phyloP scores from a whole-genome alignment of 306 rosid species.

The Cucurbita ficifolia region DNA sequence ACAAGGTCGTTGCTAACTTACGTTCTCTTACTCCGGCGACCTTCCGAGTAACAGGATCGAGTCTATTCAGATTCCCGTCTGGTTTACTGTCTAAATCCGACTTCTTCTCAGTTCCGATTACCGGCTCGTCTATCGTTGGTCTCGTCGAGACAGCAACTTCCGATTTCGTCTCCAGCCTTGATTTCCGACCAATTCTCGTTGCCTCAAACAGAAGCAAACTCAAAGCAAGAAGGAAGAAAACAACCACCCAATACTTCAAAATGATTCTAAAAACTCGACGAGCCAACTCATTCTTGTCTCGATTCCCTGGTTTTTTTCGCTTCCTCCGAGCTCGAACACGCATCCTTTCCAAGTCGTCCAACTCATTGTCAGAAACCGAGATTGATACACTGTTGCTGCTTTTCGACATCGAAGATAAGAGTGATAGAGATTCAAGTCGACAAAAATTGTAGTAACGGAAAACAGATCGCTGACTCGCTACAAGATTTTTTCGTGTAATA shows the following conservation, averaged over 20 bases:
- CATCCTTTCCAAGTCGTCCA: slow-evolving; percentile 62
- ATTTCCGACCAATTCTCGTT: slow-evolving; percentile 30
- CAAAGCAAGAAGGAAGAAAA: slow-evolving; percentile 39
- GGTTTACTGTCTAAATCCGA: slow-evolving; percentile 19
- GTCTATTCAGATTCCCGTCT: slow-evolving; percentile 56
- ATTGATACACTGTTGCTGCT: slow-evolving; percentile 39
- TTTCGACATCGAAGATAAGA: slow-evolving; percentile 29
- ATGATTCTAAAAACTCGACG: slow-evolving; percentile 30
- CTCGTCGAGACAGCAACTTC: background rate
- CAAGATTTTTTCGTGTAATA: background rate
- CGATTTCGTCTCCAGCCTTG: slow-evolving; percentile 10
- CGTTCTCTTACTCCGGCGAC: slow-evolving; percentile 68
- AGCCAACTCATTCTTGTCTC: slow-evolving; percentile 21
- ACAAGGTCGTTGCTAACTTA: slow-evolving; percentile 19
- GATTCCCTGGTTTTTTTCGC: slow-evolving; percentile 46
- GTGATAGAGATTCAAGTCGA: background rate
- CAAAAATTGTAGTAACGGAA: background rate
- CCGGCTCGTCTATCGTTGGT: background rate
- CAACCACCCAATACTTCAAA: slow-evolving; percentile 48
- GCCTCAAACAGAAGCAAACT: slow-evolving; percentile 49
- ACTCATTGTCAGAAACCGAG: slow-evolving; percentile 60
- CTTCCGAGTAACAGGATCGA: slow-evolving; percentile 56
- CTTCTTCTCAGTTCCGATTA: slow-evolving; percentile 1
- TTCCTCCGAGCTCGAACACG: slow-evolving; percentile 64
- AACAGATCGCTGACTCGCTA: background rate